These are phyloP conservation scores for Pseudogymnoascus sp. DNA, from an alignment of 2,329 filamentous ascomycete genomes.

Conservation along the genomic window DNA sequence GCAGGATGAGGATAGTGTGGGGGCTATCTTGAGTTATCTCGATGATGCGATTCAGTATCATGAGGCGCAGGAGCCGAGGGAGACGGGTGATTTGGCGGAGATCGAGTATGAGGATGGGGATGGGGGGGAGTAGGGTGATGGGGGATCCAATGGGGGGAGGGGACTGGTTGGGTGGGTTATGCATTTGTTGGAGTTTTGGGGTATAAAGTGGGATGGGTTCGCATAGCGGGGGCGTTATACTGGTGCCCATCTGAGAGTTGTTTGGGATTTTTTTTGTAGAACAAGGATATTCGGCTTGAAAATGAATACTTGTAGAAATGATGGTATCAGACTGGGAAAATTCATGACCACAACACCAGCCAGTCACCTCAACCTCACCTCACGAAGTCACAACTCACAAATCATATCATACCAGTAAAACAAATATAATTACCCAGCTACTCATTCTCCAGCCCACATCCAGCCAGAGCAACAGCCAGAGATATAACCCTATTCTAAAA, in stretches of 20 bases:
- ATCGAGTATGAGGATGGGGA: constrained; percentile 41
- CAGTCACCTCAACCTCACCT: background rate
- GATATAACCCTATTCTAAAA: background rate
- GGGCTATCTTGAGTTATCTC: constrained; percentile 77
- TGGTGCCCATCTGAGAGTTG: background rate
- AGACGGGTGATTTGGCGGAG: constrained; percentile 59
- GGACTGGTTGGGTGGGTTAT: background rate
- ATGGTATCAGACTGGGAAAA: too few species aligned
- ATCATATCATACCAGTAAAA: background rate
- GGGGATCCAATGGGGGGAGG: background rate
- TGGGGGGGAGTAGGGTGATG: constrained; percentile 17
- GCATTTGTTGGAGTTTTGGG: background rate
- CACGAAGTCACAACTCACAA: background rate
- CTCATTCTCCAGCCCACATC: background rate
- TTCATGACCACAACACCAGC: background rate
- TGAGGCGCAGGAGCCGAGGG: constrained; percentile 84
- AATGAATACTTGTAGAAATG: background rate
- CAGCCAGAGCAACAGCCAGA: background rate
- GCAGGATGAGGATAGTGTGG: constrained; percentile 86
- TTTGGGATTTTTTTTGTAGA: background rate
- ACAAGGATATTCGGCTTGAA: background rate
- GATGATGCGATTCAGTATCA: constrained; percentile 92
- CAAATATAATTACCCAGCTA: background rate
- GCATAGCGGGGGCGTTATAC: background rate
- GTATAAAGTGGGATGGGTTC: background rate